Evolutionary conservation across 176 grass and related monocot species (phyloP).

Genomic region (Oryza meyeriana): DNA sequence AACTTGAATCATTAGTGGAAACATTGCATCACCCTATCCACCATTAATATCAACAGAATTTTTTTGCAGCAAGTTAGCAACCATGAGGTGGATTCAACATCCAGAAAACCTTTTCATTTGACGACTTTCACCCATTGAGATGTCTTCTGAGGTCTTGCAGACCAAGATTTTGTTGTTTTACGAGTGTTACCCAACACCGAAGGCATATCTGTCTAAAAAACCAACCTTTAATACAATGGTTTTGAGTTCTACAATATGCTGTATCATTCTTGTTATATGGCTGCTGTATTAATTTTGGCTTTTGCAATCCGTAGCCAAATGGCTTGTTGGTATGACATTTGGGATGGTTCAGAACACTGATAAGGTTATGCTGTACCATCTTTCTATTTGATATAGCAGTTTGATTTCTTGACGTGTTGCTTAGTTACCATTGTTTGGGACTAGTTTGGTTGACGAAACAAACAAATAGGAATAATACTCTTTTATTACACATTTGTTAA

Average conservation of each 20-base stretch:
- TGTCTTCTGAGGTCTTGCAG: not conserved
- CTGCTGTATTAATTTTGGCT: not conserved
- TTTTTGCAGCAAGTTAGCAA: constrained; percentile 37
- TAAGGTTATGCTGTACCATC: not conserved
- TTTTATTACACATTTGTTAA: constrained; percentile 9
- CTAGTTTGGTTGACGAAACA: no score
- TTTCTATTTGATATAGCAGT: not conserved
- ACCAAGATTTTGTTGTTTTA: not conserved
- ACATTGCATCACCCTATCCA: not conserved
- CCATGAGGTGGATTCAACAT: constrained; percentile 2
- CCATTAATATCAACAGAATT: not conserved
- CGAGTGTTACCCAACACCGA: not conserved
- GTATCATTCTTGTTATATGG: not conserved
- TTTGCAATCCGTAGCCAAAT: no score
- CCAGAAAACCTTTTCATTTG: constrained; percentile 3
- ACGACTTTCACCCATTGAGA: constrained; percentile 21
- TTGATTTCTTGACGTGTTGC: not conserved
- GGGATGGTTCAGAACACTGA: not conserved
- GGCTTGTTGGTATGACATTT: not conserved
- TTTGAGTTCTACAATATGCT: not conserved
- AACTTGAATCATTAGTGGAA: constrained; percentile 38
- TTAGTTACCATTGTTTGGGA: not conserved
- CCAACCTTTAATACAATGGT: not conserved
- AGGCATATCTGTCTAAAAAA: constrained; percentile 1
- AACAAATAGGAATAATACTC: no score